Evolutionary conservation across 2,329 filamentous ascomycete species (phyloP).

Genomic region (Xylariomycetidae sp.): DNA sequence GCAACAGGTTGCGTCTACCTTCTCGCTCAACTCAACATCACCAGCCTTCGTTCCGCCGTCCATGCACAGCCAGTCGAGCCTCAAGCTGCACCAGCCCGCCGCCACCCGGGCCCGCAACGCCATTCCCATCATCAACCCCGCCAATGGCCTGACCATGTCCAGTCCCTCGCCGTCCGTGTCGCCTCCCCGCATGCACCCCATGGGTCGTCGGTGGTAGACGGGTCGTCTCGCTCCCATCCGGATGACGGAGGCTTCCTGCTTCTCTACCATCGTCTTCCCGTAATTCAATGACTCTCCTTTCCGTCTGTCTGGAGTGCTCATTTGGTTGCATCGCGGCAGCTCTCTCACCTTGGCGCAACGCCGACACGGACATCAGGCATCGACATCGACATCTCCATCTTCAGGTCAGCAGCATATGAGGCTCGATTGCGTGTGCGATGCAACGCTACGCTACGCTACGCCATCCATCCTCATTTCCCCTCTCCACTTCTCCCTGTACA

Average conservation of each 20-base stretch:
- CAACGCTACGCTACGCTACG: no score
- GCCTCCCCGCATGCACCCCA: slow-evolving; percentile 55
- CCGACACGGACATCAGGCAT: slow-evolving; percentile 39
- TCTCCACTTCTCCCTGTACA: slow-evolving; percentile 36
- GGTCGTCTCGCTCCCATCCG: slow-evolving; percentile 28
- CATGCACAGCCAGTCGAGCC: slow-evolving; percentile 58
- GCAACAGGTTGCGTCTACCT: slow-evolving; percentile 68
- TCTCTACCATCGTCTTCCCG: slow-evolving; percentile 28
- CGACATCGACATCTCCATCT: slow-evolving; percentile 32
- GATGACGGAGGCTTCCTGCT: slow-evolving; percentile 27
- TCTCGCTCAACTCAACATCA: slow-evolving; percentile 65
- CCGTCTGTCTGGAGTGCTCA: slow-evolving; percentile 25
- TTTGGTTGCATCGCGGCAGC: slow-evolving; percentile 33
- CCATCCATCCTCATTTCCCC: slow-evolving; percentile 18
- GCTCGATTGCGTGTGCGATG: slow-evolving; percentile 27
- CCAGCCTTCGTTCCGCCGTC: slow-evolving; percentile 59
- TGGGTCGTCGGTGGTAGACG: slow-evolving; percentile 49
- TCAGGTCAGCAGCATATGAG: slow-evolving; percentile 20
- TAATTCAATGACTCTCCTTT: slow-evolving; percentile 12
- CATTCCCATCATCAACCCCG: slow-evolving; percentile 96
- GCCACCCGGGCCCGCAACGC: slow-evolving; percentile 88
- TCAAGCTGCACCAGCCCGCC: slow-evolving; percentile 87
- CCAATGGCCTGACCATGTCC: slow-evolving; percentile 78
- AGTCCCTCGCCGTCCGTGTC: slow-evolving; percentile 75
- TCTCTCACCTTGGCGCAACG: slow-evolving; percentile 47